Evolutionary conservation across 2,329 filamentous ascomycete species (phyloP).

Genomic region (Monascus ruber): DNA sequence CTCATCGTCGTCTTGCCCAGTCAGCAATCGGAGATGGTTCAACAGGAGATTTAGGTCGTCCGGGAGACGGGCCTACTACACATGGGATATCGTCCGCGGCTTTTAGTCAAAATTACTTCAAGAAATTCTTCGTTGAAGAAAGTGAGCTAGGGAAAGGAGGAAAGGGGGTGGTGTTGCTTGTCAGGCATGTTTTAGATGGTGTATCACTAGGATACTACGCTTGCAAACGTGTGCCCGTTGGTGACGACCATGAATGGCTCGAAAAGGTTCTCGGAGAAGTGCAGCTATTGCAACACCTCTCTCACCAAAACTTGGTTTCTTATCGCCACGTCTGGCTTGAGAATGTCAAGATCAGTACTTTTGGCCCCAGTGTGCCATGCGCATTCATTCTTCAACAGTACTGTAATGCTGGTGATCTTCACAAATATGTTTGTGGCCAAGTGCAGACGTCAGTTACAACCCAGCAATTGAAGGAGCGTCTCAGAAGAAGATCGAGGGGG

Average conservation of each 20-base stretch:
- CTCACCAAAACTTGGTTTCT: conserved; percentile 88
- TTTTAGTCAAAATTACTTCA: conserved; percentile 87
- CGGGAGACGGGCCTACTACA: conserved; percentile 33
- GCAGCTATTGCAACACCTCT: conserved; percentile 79
- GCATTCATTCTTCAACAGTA: conserved; percentile 97
- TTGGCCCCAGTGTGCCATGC: conserved; percentile 84
- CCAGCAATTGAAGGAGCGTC: conserved; percentile 77
- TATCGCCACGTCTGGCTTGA: conserved; percentile 98
- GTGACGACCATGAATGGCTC: conserved; percentile 88
- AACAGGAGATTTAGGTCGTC: conserved; percentile 40
- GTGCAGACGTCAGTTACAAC: conserved; percentile 53
- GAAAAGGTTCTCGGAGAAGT: conserved; percentile 92
- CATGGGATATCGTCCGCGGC: conserved; percentile 74
- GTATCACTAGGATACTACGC: conserved; percentile 84
- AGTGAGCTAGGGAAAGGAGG: conserved; percentile 76
- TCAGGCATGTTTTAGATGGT: conserved; percentile 82
- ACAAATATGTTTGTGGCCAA: conserved; percentile 71
- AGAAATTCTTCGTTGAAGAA: conserved; percentile 85
- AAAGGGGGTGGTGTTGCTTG: conserved; percentile 89
- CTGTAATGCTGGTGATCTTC: conserved; percentile 85
- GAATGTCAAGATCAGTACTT: conserved; percentile 69
- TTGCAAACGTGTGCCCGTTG: conserved; percentile 92
- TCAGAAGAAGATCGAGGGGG: conserved; percentile 71
- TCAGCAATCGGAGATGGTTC: conserved; percentile 34
- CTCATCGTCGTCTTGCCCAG: conserved; percentile 37